Base-by-base conservation (phyloP, 2,329 filamentous ascomycete genomes). In the Alternaria arbusti region DNA sequence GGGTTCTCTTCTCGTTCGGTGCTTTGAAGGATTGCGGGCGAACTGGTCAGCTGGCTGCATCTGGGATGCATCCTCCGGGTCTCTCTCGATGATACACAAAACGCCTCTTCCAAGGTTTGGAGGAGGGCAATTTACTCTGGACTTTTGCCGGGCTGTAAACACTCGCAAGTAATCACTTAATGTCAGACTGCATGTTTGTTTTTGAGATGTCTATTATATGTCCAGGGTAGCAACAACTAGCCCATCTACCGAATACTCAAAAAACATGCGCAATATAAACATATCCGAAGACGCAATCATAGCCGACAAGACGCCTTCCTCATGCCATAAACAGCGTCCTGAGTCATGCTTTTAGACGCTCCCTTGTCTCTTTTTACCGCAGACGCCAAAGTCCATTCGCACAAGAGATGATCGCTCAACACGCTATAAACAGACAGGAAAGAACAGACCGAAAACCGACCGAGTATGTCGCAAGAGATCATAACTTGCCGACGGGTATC, bases 401-500 rank as follows among this genome's bases (percentile, higher is more conserved):
- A 47, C 28, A 47, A 45, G 46, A 11, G 9, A 30, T 25, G n/a
- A 44, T 43, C 49, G 51, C 40, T 32, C 50, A 59, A 63, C 50
- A 60, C 22, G 52, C 28, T 47, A 60, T 51, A 25, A 63, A 46
- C 45, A 63, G 22, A 52, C 8, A 55, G 36, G 26, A 60, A 60
- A 50, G 50, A 26, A 56, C 45, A 56, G 56, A 49, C 50, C 32
- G 50, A 49, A 36, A 52, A 40, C 30, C 28, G 49, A 36, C 49
- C 49, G 28, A 52, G 49, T 15, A 55, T 63, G 56, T 59, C 57
- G 51, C 65, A 67, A 67, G 66, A 65, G 57, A 54, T 66, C 66
- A 58, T 68, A 66, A 68, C 61, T 68, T 66, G 66, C 61, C 57
- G 40, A 64, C 61, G 64, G 66, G 61, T 68, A 68, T 68, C 66